Evolutionary conservation across 2,329 filamentous ascomycete genomes (phyloP), one percentile per base, ranked within the genome.

Genomic region (Fusarium sp.): DNA sequence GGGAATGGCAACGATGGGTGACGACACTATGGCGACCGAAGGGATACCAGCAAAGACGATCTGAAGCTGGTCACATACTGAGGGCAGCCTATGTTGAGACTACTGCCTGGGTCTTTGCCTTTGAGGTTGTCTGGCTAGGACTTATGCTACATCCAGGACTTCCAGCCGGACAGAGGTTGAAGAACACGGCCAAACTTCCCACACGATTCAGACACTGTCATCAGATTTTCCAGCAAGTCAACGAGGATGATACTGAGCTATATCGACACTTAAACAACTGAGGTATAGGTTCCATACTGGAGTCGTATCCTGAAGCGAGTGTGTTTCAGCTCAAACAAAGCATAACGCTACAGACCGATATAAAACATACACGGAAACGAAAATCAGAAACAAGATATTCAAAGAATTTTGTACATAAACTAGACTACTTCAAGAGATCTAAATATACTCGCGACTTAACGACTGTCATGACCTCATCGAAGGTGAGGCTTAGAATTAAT

Each of bases 1-100:
- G 79, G 80, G 5, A 69, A 77, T 61, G 76, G 78, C 42, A 68
- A 57, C 8, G 75, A 76, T 14, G 73, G 68, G 63, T 73, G 56
- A 74, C 3, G 16, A 43, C 15, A 20, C 3, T 9, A 29, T 38
- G 11, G 8, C 30, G 32, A 46, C 34, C 5, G 42, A n/a, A 50
- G 4, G 38, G 44, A 38, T 25, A 53, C 8, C 18, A n/a, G 16
- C 16, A 25, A 65, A 25, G 20, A 51, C 15, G 12, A 25, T 15
- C 22, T 25, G 42, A 64, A 27, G 5, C 14, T 25, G 22, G n/a
- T 16, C 18, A 34, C 22, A 56, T 14, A 29, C 16, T 20, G 34
- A 25, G 2, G 9, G 10, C 3, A 38, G 16, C 9, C 29, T 16
- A 29, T 25, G 11, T 22, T 27, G 25, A 43, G 11, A 27, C 15